Evolutionary conservation across 1,284 basidiomycete species (phyloP), one percentile per base, ranked within the genome.

Genomic region (Nidula niveotomentosa): DNA sequence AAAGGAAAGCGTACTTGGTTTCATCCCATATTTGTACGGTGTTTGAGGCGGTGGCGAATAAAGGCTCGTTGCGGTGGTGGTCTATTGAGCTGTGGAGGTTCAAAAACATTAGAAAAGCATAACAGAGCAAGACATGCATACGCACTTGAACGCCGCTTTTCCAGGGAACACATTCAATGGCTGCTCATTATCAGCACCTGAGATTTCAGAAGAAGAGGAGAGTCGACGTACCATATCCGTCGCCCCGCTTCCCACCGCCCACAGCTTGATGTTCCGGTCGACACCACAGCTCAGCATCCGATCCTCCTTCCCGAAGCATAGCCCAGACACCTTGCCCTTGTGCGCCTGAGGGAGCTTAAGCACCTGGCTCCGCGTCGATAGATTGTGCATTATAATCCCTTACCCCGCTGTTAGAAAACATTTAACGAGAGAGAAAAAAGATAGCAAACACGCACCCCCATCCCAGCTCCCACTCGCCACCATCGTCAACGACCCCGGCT

Each of bases 1-100:
- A 39, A 33, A 58, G 54, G 51, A n/a, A n/a, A 44, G 64, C 84
- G 18, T 60, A 92, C 87, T 93, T 93, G 48, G 90, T 95, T 72
- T 98, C 92, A 65, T 99, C 97, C 97, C 97, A 99, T 62, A 98
- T 81, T 69, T 99, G 96, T 9, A 99, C 95, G 30, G 85, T 81
- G 64, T 90, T 94, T 1, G 94, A 96, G 1, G 94, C 95, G 0
- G 96, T 97, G 0, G 95, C 96, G 64, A 99, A 99, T 3, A 96
- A 70, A 17, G 90, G 81, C 58, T 94, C 91, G 45, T 84, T 84
- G 48, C 90, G 84, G 69, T 98, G 97, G 67, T 98, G 97, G 63
- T 98, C 94, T 73, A 99, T 91, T 43, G 91, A 91, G 67, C 94
- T 96, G 64, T 23, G 34, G 17, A n/a, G n/a, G n/a, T n/a, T n/a